These are phyloP conservation scores for Diaporthe ilicicola DNA, from an alignment of 2,329 filamentous ascomycete genomes.

Conservation along the genomic window DNA sequence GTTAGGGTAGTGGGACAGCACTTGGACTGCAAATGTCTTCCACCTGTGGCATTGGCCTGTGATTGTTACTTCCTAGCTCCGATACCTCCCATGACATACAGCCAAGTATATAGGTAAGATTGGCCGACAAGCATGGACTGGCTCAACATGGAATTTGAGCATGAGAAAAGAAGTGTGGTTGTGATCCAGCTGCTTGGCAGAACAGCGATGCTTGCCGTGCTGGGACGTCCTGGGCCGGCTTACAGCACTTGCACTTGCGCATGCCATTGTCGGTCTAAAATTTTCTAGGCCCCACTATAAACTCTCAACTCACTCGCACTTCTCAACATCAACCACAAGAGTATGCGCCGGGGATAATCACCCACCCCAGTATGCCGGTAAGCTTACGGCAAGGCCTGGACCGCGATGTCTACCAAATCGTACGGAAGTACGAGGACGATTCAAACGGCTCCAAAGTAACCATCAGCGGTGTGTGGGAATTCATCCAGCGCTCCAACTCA, in stretches of 20 bases:
- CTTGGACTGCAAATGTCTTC: no score
- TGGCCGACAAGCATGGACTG: no score
- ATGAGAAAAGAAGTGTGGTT: no score
- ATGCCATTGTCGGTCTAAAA: constrained; percentile 22
- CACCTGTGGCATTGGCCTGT: no score
- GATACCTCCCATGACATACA: no score
- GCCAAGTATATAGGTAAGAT: no score
- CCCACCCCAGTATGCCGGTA: constrained; percentile 33
- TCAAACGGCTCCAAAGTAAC: constrained; percentile 51
- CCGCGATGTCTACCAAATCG: constrained; percentile 79
- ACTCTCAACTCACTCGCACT: neutral
- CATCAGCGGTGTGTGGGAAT: constrained; percentile 74
- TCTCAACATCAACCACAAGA: neutral
- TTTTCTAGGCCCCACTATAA: constrained; percentile 22
- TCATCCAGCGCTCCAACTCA: constrained; percentile 86
- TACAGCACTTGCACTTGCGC: neutral
- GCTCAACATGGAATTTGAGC: no score
- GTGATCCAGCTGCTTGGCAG: no score
- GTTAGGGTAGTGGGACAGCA: no score
- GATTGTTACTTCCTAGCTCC: no score
- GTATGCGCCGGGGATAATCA: neutral
- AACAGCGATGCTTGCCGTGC: neutral
- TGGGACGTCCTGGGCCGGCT: neutral
- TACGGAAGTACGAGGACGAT: constrained; percentile 77
- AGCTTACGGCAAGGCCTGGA: constrained; percentile 67